Base-by-base conservation (phyloP, 1,284 basidiomycete species). In the Coniferiporia weirii region DNA sequence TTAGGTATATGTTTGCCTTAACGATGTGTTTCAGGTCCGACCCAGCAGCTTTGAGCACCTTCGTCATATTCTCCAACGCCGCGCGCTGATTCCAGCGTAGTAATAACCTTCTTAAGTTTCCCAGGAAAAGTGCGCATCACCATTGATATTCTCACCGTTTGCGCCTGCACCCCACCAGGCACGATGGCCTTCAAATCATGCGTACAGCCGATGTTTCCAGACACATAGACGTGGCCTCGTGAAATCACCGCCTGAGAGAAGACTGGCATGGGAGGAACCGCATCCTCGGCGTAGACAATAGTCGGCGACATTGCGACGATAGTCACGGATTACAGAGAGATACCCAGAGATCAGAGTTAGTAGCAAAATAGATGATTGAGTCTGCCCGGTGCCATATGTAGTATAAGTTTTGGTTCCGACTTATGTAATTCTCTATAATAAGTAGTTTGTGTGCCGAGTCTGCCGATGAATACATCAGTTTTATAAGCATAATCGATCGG, bases 1-100 rank as follows among this genome's bases (percentile, higher is more conserved):
- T 71, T 59, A 89, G 70, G 70, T 81, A 89, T 51, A 85, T 70
- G 64, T 80, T 87, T 46, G 75, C 79, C 70, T 88, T 88, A 66
- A 88, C 73, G 44, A 85, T 75, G 60, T 83, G 75, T 52, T 81
- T 76, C 9, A 86, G 72, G 13, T 73, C 74, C 0, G 83, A 82
- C 32, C 84, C 85, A 4, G 83, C 77, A 9, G 81, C 84, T 60
- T 79, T 74, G n/a, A 88, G 75, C 17, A 87, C 75, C 50, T 74
- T 75, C 44, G 72, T 69, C 57, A 88, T 73, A 68, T 88, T 88
- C 60, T 81, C 76, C 22, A 88, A 67, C 3, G 83, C 82, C 3
- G 75, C 75, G 19, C 72, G 74, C 84, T 87, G 61, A 27, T 36
- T 3, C 7, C 20, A 49, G 17, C 15, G 32, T 34, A 50, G 48